Evolutionary conservation across 2,329 filamentous ascomycete species (phyloP).

Genomic region (Reticulascus tulasneorum): DNA sequence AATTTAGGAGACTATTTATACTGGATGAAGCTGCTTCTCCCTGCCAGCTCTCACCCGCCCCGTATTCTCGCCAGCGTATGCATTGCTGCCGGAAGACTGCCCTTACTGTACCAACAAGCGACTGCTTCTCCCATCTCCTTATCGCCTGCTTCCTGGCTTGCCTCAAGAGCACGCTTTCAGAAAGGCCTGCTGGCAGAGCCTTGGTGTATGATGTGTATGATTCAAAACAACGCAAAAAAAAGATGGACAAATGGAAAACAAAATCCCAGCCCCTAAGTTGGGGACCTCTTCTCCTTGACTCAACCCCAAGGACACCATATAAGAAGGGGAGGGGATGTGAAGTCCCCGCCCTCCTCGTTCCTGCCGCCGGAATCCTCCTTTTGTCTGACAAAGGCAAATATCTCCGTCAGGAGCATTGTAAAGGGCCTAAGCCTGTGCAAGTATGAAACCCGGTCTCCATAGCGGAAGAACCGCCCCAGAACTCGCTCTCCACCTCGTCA

Average conservation of each 20-base stretch:
- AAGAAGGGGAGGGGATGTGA: slow-evolving; percentile 1
- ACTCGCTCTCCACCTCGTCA: slow-evolving; percentile 16
- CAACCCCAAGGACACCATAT: slow-evolving; percentile 12
- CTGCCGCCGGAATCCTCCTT: no score
- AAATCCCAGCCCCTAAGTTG: slow-evolving; percentile 12
- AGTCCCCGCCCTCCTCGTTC: no score
- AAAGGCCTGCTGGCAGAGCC: slow-evolving; percentile 13
- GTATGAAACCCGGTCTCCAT: no score
- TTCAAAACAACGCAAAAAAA: slow-evolving; percentile 14
- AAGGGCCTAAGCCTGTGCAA: no score
- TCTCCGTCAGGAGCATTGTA: no score
- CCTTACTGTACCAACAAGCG: slow-evolving; percentile 7
- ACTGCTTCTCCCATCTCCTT: slow-evolving; percentile 3
- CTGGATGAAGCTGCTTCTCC: slow-evolving; percentile 10
- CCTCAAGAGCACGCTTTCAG: slow-evolving; percentile 6
- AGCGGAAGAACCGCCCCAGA: no score
- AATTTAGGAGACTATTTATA: slow-evolving; percentile 11
- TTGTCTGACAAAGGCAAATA: no score
- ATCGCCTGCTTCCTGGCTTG: slow-evolving; percentile 1
- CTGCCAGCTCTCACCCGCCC: slow-evolving; percentile 3
- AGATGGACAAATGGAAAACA: slow-evolving; percentile 15
- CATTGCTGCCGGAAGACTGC: slow-evolving; percentile 9
- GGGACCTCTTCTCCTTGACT: slow-evolving; percentile 7
- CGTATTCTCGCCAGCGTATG: slow-evolving; percentile 10
- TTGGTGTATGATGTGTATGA: slow-evolving; percentile 12